Conservation (phyloP, 73 alveolate species). For the Halteria grandinella region DNA sequence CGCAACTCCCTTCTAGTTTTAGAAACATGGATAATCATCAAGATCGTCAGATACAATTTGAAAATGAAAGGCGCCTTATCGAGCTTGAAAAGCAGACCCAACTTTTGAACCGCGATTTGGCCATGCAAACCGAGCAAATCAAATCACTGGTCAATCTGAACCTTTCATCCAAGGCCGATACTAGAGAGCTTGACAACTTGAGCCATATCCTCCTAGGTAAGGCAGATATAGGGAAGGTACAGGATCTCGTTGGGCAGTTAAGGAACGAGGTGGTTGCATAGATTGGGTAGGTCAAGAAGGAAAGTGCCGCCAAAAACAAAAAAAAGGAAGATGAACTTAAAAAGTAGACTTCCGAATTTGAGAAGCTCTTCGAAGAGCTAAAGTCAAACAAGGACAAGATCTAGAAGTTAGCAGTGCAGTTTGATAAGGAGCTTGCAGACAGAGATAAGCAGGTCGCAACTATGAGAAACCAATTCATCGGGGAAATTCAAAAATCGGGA, state of each 20-base stretch:
- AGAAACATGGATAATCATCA: background rate
- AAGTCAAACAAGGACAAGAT: slow-evolving; percentile 33
- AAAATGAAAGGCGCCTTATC: slow-evolving; percentile 8
- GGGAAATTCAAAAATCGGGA: slow-evolving; percentile 3
- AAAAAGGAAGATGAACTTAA: slow-evolving; percentile 21
- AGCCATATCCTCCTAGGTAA: background rate
- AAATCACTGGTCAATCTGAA: slow-evolving; percentile 2
- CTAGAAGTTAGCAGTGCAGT: slow-evolving; percentile 11
- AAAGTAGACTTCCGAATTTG: too few relatives aligned
- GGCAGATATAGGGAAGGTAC: slow-evolving; percentile 26
- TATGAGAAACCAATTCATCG: background rate
- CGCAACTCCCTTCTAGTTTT: background rate
- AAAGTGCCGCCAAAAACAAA: background rate
- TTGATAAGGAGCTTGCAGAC: slow-evolving; percentile 51
- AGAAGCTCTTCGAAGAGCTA: too few relatives aligned
- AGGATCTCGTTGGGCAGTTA: background rate
- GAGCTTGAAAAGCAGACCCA: slow-evolving; percentile 43
- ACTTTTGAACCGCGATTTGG: background rate
- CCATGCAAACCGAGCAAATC: slow-evolving; percentile 6
- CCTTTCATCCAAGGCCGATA: slow-evolving; percentile 30
- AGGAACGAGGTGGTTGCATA: slow-evolving; percentile 7
- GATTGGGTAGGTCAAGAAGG: slow-evolving; percentile 23
- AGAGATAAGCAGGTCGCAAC: slow-evolving; percentile 30
- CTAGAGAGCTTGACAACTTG: slow-evolving; percentile 43
- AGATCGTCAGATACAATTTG: slow-evolving; percentile 3